Conservation (phyloP, 495 filamentous ascomycete genomes). For the Choiromyces venosus region DNA sequence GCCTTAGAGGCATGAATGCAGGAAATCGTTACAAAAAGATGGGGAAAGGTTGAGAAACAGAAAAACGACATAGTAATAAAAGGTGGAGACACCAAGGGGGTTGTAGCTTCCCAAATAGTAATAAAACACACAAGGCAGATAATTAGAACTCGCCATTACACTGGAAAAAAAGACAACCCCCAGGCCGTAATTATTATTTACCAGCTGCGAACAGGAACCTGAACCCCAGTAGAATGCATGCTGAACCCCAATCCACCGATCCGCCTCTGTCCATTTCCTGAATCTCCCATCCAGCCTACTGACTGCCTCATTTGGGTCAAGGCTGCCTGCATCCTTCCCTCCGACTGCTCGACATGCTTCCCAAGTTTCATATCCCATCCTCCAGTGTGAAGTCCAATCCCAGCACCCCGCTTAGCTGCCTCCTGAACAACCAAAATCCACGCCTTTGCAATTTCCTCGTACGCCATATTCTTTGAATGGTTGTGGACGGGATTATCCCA, state of each 20-base stretch:
- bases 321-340: conserved; percentile 74
- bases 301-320: conserved; percentile 49
- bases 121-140: conserved; percentile 8
- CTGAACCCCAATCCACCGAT: conserved; percentile 34
- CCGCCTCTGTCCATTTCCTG: conserved; percentile 26
- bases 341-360: conserved; percentile 83
- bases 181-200: conserved; percentile 11
- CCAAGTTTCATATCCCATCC: conserved; percentile 86
- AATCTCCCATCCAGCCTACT: conserved; percentile 26
- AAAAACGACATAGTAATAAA: background rate
- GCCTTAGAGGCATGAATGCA: background rate
- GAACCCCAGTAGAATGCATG: conserved; percentile 39
- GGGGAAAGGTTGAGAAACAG: background rate
- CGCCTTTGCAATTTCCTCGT: conserved; percentile 89
- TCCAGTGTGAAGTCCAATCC: conserved; percentile 82
- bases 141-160: conserved; percentile 13
- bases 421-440: conserved; percentile 91
- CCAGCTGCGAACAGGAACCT: conserved; percentile 40
- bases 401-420: conserved; percentile 82
- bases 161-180: conserved; percentile 6
- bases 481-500: conserved; percentile 83
- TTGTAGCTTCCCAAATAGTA: background rate
- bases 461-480: conserved; percentile 85
- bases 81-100: background rate
- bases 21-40: background rate